These are phyloP conservation scores for Vanderwaltozyma verrucispora DNA, from an alignment of 805 yeast species.

Conservation along the genomic window DNA sequence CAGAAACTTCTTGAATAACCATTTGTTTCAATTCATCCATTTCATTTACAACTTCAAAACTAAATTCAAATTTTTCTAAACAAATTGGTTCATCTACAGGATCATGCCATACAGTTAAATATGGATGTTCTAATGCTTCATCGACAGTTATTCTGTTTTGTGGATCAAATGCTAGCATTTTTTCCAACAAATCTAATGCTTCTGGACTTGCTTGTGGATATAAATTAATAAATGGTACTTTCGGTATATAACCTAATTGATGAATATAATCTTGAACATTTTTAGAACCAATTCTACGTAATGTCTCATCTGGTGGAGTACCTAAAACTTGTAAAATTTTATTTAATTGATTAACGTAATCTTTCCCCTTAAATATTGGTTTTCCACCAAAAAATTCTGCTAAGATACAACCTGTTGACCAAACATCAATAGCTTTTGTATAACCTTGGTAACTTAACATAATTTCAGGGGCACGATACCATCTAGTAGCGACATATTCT, in stretches of 20 bases:
- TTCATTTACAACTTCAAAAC: constrained; percentile 79
- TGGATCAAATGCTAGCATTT: constrained; percentile 83
- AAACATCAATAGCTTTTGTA: constrained; percentile 91
- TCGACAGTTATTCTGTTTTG: constrained; percentile 73
- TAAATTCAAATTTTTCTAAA: constrained; percentile 70
- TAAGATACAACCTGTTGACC: constrained; percentile 96
- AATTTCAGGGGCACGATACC: constrained; percentile 98
- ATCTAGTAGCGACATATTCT: constrained; percentile 95
- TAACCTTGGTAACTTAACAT: constrained; percentile 90
- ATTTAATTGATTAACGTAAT: constrained; percentile 88
- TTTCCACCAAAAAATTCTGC: constrained; percentile 88
- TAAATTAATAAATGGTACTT: constrained; percentile 55
- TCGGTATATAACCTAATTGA: constrained; percentile 73
- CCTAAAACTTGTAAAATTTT: constrained; percentile 81
- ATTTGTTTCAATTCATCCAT: constrained; percentile 62
- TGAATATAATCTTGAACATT: constrained; percentile 89
- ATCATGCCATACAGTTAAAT: constrained; percentile 83
- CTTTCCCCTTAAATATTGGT: constrained; percentile 90
- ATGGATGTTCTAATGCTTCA: constrained; percentile 83
- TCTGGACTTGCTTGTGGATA: constrained; percentile 82
- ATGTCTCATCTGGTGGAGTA: constrained; percentile 69
- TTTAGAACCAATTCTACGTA: constrained; percentile 64
- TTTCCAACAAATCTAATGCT: constrained; percentile 71
- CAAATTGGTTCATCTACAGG: constrained; percentile 87
- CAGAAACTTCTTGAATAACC: constrained; percentile 70